phyloP scores from a whole-genome alignment of 2,329 filamentous ascomycete species.

The Penicillium hordei region DNA sequence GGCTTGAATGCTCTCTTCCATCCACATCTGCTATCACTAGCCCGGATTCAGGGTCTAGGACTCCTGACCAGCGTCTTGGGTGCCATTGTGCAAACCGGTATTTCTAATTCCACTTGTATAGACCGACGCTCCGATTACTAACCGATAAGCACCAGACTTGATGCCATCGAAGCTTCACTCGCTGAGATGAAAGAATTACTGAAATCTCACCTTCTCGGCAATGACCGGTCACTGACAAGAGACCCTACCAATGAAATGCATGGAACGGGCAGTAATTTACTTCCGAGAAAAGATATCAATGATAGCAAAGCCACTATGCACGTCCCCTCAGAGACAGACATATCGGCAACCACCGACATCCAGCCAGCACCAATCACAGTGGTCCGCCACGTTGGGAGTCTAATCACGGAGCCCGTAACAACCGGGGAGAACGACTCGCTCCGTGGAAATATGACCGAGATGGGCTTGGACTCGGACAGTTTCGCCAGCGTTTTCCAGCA shows the following conservation, averaged over 20 bases:
- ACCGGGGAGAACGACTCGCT: conserved; percentile 7
- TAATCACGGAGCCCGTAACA: conserved; percentile 9
- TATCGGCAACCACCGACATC: conserved; percentile 2
- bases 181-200: conserved; percentile 10
- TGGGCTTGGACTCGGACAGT: conserved; percentile 10
- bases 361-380: conserved; percentile 13
- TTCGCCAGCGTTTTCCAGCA: conserved; percentile 6
- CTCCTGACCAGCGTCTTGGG: background rate
- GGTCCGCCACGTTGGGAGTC: conserved; percentile 10
- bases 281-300: background rate
- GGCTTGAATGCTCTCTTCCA: conserved; percentile 11
- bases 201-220: conserved; percentile 1
- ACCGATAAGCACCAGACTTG: conserved; percentile 1
- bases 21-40: conserved; percentile 4
- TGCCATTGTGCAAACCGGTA: conserved; percentile 7
- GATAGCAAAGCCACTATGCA: conserved; percentile 1
- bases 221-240: background rate
- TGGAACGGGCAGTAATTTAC: background rate
- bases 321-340: background rate
- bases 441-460: conserved; percentile 7
- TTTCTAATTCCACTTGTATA: background rate
- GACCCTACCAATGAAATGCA: background rate
- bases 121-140: background rate
- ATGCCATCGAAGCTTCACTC: conserved; percentile 4
- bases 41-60: background rate